Conservation (phyloP, 2,329 filamentous ascomycete species). For the Thielaviopsis euricoi region DNA sequence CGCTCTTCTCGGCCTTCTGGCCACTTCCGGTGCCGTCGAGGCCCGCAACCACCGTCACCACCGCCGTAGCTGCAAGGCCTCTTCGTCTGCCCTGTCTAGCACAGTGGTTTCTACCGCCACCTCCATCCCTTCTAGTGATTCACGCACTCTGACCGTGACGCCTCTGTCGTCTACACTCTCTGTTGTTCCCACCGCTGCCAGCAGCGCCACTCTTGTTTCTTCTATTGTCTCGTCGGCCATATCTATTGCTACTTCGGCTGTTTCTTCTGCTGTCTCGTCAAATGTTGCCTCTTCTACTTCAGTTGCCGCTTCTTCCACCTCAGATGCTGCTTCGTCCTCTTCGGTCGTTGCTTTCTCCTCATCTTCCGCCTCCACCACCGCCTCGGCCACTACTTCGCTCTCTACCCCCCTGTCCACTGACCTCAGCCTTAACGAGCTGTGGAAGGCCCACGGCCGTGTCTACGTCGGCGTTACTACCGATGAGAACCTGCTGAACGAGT, state of each 20-base stretch:
- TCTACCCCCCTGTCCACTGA: background rate
- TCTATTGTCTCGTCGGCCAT: background rate
- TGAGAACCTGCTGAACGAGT: conserved; percentile 28
- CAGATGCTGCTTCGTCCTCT: too few relatives aligned
- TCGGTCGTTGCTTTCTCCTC: too few relatives aligned
- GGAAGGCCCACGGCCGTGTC: conserved; percentile 14
- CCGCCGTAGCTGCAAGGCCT: conserved; percentile 5
- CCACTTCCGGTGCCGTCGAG: conserved; percentile 1
- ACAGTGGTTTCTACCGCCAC: background rate
- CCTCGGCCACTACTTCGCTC: background rate
- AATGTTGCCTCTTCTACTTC: background rate
- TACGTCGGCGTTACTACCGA: conserved; percentile 47
- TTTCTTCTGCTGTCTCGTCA: background rate
- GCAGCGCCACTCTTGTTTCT: background rate
- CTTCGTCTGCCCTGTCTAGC: background rate
- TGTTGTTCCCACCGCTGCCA: background rate
- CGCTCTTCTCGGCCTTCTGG: conserved; percentile 4
- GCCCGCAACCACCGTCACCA: background rate
- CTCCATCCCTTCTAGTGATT: background rate
- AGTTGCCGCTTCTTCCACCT: too few relatives aligned
- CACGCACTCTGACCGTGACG: background rate
- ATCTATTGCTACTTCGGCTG: background rate
- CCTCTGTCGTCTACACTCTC: background rate
- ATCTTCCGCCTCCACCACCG: background rate
- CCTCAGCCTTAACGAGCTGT: background rate